Evolutionary conservation across 1,284 basidiomycete species (phyloP), one percentile per base, ranked within the genome.

Genomic region (Albatrellus sp.): DNA sequence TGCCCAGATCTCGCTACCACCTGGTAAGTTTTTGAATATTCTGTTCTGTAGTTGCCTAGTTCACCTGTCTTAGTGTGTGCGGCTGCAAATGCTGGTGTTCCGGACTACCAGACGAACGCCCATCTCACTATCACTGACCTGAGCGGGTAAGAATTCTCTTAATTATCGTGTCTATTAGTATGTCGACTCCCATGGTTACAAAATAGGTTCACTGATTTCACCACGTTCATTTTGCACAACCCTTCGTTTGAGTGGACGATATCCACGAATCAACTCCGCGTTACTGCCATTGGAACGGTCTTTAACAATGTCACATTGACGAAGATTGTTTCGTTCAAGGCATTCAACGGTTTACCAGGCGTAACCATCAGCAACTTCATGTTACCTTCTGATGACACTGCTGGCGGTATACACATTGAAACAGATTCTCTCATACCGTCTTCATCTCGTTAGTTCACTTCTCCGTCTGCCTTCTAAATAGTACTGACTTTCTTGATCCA

Each of bases 231-330:
- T 47, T 63, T 87, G 36, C 79, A 85, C 54, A 78, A 77, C 48
- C 68, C 72, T 10, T 65, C 60, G 45, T 88, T 88, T 55, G 69
- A 72, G 8, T 88, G 85, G 84, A 79, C 70, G 2, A 77, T 89
- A 40, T 77, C 75, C 13, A 80, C 81, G 0, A 51, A 69, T 33
- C 72, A 66, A 32, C 68, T 88, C 40, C 72, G 75, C 31, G 63
- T 89, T 11, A 72, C 68, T 2, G 80, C 85, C 3, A 67, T 87
- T 1, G 77, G 77, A 11, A 84, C 80, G 29, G 72, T 76, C 51
- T 87, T 87, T 53, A 75, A 80, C 50, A 69, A 75, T 42, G 74
- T 87, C 24, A 66, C 68, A 0, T 66, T 88, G 44, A 69, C 65
- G 40, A 87, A 88, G 63, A 66, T 67, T 6, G 60, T 88, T 43